A percentile compares a stretch with the other conserved stretches of the same genome.
Conservation (phyloP, 345 rosid genomes). For the Eucalyptus dawsonii region DNA sequence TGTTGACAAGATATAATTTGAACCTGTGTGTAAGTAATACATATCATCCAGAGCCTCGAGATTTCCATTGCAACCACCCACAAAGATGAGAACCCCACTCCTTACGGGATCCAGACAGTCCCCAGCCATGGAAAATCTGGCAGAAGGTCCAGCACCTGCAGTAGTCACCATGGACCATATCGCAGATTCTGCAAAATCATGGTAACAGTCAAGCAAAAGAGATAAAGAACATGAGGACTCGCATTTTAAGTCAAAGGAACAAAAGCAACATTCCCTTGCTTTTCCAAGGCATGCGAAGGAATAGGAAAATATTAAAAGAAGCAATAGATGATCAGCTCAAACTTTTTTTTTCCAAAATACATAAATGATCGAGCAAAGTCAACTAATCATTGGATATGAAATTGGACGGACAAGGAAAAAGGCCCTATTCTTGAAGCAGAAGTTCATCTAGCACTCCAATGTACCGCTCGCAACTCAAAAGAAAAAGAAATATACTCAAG, state of each 20-base stretch:
- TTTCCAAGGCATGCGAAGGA: neutral
- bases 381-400: neutral
- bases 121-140: conserved; percentile 88
- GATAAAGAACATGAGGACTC: neutral
- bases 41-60: conserved; percentile 93
- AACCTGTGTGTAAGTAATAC: conserved; percentile 83
- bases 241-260: neutral
- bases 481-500: neutral
- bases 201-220: neutral
- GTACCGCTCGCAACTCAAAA: neutral
- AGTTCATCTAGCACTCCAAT: neutral
- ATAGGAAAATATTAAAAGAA: neutral
- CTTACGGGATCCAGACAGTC: conserved; percentile 76
- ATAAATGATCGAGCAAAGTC: neutral
- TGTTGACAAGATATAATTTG: neutral
- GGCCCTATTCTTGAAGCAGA: neutral
- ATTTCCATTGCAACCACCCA: conserved; percentile 88
- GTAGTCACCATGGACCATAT: conserved; percentile 72
- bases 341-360: neutral
- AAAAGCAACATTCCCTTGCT: neutral
- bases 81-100: conserved; percentile 55
- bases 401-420: neutral
- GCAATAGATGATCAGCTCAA: neutral
- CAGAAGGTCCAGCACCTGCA: conserved; percentile 68
- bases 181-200: conserved; percentile 45